Evolutionary conservation across 2,329 filamentous ascomycete species (phyloP), one percentile per base, ranked within the genome.

Genomic region (Paraphoma chrysanthemicola): DNA sequence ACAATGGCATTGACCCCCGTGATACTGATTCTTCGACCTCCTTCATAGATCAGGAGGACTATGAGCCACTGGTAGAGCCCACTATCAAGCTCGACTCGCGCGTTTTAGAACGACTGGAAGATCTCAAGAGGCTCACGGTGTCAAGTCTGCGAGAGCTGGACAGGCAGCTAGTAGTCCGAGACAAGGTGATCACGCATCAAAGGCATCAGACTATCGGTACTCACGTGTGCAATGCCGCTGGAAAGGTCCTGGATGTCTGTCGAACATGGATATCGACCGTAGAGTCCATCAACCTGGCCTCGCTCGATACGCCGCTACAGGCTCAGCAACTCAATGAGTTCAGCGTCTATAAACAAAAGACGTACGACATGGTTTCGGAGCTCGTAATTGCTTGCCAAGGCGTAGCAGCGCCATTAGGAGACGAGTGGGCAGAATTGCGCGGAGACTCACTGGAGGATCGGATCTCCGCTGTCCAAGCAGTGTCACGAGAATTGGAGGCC

Each of bases 361-460:
- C 96, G 16, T 98, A 98, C 77, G 95, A 98, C 76, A 90, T 93
- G 56, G 90, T 97, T 53, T 93, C 93, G 8, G 95, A 98, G 73
- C 85, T 99, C 29, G 80, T 98, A 4, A 80, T 97, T 48, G 88
- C 90, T 56, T 97, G 93, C 70, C 95, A 99, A 77, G 88, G 91
- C 23, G 90, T 98, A n/a, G 91, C 93, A 6, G 92, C 92, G 8
- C 95, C 95, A 6, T 78, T 99, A 43, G 91, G 90, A 8, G 95
- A 99, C 73, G 95, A 99, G 78, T 99, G 95, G 95, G 88, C 93
- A 4, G 93, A 97, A 73, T 83, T 93, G n/a, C 88, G 93, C 43
- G 92, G 93, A 1, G 92, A 96, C 73, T 91, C 93, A 7, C 82
- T 99, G 30, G 94, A 97, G 71, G 92, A 92, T 64, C 88, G 95